Evolutionary conservation across 169 alveolate genomes (phyloP).

Genomic region (Cryptosporidium felis): DNA sequence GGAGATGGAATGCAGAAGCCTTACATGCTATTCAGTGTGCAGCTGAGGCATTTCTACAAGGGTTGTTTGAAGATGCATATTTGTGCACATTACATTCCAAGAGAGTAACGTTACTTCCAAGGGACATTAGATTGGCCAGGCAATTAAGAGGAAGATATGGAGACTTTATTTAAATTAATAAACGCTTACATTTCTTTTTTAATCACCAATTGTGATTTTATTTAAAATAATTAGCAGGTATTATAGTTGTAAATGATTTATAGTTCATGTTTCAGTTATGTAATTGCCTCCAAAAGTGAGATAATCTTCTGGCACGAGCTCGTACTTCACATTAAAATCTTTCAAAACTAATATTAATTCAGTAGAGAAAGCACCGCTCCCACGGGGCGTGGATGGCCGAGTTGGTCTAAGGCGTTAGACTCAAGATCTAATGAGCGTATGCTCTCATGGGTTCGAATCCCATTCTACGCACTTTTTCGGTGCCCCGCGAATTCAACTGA

Average conservation of each 20-base stretch:
- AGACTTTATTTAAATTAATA: constrained; percentile 58
- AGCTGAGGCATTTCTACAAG: constrained; percentile 83
- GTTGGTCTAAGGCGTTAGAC: constrained; percentile 85
- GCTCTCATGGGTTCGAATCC: constrained; percentile 85
- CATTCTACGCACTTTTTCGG: constrained; percentile 77
- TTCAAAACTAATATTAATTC: too few species aligned
- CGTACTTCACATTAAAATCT: too few species aligned
- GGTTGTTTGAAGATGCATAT: constrained; percentile 84
- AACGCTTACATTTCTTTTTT: too few species aligned
- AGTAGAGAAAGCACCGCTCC: not conserved
- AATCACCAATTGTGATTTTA: too few species aligned
- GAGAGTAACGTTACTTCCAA: constrained; percentile 85
- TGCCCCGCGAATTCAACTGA: too few species aligned
- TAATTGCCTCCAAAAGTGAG: too few species aligned
- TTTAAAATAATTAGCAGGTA: too few species aligned
- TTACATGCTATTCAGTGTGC: constrained; percentile 84
- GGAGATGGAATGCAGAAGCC: constrained; percentile 83
- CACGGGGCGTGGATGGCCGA: constrained; percentile 80
- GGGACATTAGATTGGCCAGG: constrained; percentile 84
- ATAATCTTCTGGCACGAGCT: too few species aligned
- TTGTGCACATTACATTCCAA: constrained; percentile 85
- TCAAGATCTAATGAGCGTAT: constrained; percentile 83
- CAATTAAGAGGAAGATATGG: constrained; percentile 79
- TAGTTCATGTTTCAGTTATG: too few species aligned
- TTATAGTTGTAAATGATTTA: too few species aligned